These are phyloP conservation scores for Angomonas deanei DNA, from an alignment of 208 protist species.

Conservation along the genomic window DNA sequence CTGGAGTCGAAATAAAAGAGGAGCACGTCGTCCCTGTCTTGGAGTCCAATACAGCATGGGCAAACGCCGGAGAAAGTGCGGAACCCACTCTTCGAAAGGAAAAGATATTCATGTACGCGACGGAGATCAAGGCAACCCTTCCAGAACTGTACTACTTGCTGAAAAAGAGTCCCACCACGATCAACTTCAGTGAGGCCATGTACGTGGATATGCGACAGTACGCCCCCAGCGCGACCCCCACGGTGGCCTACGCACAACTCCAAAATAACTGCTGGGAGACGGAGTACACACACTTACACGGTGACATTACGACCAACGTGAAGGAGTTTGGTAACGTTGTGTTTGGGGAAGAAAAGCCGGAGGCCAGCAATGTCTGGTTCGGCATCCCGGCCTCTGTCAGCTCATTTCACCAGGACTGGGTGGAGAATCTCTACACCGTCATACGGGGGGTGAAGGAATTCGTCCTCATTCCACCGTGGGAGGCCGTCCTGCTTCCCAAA, in stretches of 20 bases:
- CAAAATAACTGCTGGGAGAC: constrained; percentile 89
- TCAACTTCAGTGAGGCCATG: constrained; percentile 16
- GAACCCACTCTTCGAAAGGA: constrained; percentile 5
- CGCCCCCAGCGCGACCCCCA: constrained; percentile 5
- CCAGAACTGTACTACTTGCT: constrained; percentile 74
- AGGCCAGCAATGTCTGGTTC: constrained; percentile 90
- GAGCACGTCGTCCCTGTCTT: neutral
- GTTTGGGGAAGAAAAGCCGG: constrained; percentile 48
- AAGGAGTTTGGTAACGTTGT: constrained; percentile 42
- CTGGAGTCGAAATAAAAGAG: neutral
- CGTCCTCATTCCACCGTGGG: constrained; percentile 84
- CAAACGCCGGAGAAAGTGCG: neutral
- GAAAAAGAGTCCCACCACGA: constrained; percentile 29
- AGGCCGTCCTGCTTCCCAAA: constrained; percentile 79
- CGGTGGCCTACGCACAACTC: constrained; percentile 81
- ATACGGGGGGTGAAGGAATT: constrained; percentile 89
- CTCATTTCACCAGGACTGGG: constrained; percentile 90
- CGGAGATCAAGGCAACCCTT: constrained; percentile 66
- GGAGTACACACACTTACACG: constrained; percentile 69
- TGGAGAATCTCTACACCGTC: constrained; percentile 90
- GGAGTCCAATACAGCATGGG: neutral
- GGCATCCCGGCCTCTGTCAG: constrained; percentile 73
- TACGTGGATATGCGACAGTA: constrained; percentile 62
- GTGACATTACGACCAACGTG: constrained; percentile 42
- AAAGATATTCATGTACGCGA: constrained; percentile 80